These are phyloP conservation scores for Saxispiralis lemnorum DNA, from an alignment of 495 filamentous ascomycete genomes.

Conservation along the genomic window DNA sequence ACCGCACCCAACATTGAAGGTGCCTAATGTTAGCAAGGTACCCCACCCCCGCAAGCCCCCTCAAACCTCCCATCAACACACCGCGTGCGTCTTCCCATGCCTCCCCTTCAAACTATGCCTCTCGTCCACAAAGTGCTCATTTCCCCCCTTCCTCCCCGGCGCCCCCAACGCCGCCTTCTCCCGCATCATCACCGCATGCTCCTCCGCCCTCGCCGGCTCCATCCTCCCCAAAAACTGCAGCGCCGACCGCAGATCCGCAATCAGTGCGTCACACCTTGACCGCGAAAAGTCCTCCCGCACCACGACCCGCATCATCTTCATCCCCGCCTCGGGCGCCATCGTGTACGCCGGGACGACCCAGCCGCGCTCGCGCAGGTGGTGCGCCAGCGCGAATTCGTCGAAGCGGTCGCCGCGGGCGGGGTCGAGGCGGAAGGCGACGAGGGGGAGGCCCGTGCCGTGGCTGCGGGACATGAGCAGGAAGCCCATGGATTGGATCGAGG, in stretches of 20 bases:
- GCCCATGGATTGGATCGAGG: constrained; percentile 48
- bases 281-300: constrained; percentile 76
- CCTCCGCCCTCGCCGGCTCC: constrained; percentile 48
- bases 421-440: constrained; percentile 69
- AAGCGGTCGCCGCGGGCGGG: constrained; percentile 41
- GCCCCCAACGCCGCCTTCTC: constrained; percentile 36
- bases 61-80: constrained; percentile 39
- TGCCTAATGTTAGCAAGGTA: too few species aligned
- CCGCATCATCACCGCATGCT: constrained; percentile 46
- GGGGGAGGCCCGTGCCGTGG: constrained; percentile 55
- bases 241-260: constrained; percentile 56
- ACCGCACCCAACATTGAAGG: too few species aligned
- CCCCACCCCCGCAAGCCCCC: background rate
- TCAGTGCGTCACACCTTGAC: constrained; percentile 52
- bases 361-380: constrained; percentile 62
- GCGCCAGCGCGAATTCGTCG: constrained; percentile 54
- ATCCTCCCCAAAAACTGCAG: constrained; percentile 49
- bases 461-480: constrained; percentile 74
- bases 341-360: constrained; percentile 92
- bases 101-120: constrained; percentile 75
- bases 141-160: constrained; percentile 40
- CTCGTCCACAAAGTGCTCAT: constrained; percentile 54
- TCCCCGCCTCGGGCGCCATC: constrained; percentile 64
- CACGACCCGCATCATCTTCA: constrained; percentile 79
- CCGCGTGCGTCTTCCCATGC: constrained; percentile 69